Base-by-base conservation (phyloP, 2,329 filamentous ascomycete species). In the Aureobasidium zeae region DNA sequence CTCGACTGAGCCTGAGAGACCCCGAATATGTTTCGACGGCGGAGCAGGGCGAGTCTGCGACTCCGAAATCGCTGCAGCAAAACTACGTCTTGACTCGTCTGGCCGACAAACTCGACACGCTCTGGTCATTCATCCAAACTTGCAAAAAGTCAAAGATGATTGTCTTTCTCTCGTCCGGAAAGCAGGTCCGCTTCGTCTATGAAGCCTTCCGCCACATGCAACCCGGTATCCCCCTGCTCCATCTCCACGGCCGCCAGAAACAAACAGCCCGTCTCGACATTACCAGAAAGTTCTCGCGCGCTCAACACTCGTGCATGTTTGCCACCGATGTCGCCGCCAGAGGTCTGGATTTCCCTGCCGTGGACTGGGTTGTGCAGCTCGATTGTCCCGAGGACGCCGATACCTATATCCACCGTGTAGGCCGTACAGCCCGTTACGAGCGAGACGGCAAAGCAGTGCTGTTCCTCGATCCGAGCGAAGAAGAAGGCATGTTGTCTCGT, bases 301-400 rank as follows among this genome's bases (percentile, higher is more conserved):
- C 88, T 1, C 86, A 91, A 57, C 73, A 85, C 45, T 82, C 86
- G 1, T 95, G 91, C 58, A 72, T 98, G 0, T 94, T 98, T 59
- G 86, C 91, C 1, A 98, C 91, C 0, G 91, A 98, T 58, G 86
- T 98, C 5, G 87, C 93, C 3, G 91, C 91, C 0, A 77, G 91
- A 62, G 91, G 91, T 51, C 75, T 98, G 10, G 91, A 98, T 62
- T 96, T 98, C 58, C 91, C 91, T 0, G 82, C 87, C 3, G 91
- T 98, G 0, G 91, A 98, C 61, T 98, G 91, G 83, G 91, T 98
- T 4, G 86, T 98, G n/a, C 91, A 98, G 60, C 74, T 86, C n/a
- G 91, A 98, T 61, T 94, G 86, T 52, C 91, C 91, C 0, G 91
- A 98, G 62, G 89, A 98, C 61, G 83, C 85, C 3, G 91, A 96